Base-by-base conservation (phyloP, 2,329 filamentous ascomycete species). In the Hyphodiscus sp. region DNA sequence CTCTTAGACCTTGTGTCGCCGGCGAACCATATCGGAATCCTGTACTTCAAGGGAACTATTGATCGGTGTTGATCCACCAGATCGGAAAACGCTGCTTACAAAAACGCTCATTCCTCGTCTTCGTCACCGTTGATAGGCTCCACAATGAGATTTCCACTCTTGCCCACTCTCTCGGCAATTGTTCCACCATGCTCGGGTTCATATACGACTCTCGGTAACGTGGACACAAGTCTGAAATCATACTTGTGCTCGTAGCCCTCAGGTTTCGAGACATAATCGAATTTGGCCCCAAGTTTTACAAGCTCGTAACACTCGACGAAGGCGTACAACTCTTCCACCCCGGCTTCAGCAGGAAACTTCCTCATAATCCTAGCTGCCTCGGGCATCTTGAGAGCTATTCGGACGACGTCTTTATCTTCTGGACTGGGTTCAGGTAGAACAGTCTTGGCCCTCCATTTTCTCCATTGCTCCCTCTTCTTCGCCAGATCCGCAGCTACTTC, bases 281-380 rank as follows among this genome's bases (percentile, higher is more conserved):
- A 59, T 11, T 52, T 55, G 6, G 57, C 49, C 9, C 66, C 69
- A 1, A 71, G 70, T 38, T 78, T 70, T 2, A 91, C 63, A 6
- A 86, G 62, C 50, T 89, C 84, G 67, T 91, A 86, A 71, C 92
- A 97, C 67, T 99, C 94, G 2, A 97, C 91, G 71, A 95, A 96
- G 0, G 92, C 94, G 69, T 97, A 95, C 81, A 1, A 96, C 80
- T 43, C 91, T 79, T 47, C 92, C 41, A 97, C 74, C 1, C 80
- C 77, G 0, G 87, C 82, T n/a, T 82, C 75, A 1, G 79, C 75
- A 0, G 76, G 69, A 67, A 97, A 97, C 49, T 80, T 81, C 44
- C 91, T 80, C 51, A 95, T 81, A 1, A 96, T 80, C 23, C 91
- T 80, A 42, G 89, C 86, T 0, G 58, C 59, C 47, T 78, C 74